phyloP scores from a whole-genome alignment of 441 rosid genomes.

The Eruca vesicaria region DNA sequence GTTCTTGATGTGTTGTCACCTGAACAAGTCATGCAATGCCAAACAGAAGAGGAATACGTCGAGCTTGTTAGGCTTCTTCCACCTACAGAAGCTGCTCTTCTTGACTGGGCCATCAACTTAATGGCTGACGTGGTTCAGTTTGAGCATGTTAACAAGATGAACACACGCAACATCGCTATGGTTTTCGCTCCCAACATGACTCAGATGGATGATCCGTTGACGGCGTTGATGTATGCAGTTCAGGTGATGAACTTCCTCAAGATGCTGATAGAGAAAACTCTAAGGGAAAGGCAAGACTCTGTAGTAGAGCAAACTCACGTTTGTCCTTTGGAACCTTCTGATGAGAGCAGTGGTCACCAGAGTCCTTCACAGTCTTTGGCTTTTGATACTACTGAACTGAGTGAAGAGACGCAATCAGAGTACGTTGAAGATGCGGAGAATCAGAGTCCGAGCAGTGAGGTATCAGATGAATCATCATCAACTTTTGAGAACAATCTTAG shows the following conservation, averaged over 20 bases:
- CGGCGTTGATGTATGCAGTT: conserved; percentile 85
- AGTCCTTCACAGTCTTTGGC: conserved; percentile 49
- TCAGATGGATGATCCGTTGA: conserved; percentile 94
- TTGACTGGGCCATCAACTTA: conserved; percentile 89
- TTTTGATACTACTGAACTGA: conserved; percentile 47
- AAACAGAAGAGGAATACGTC: conserved; percentile 68
- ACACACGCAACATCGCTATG: conserved; percentile 84
- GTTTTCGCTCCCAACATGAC: conserved; percentile 98
- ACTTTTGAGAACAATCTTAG: conserved; percentile 27
- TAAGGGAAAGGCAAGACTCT: conserved; percentile 70
- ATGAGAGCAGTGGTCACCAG: conserved; percentile 66
- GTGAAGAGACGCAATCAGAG: conserved; percentile 35
- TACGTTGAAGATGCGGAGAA: conserved; percentile 17
- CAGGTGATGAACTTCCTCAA: conserved; percentile 96
- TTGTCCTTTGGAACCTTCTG: conserved; percentile 58
- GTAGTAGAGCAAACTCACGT: conserved; percentile 44
- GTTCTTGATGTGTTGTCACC: conserved; percentile 80
- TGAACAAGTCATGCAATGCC: conserved; percentile 81
- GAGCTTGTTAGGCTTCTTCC: conserved; percentile 70
- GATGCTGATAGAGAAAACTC: conserved; percentile 57
- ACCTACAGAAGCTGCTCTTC: conserved; percentile 66
- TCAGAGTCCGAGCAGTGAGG: conserved; percentile 32
- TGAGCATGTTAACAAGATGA: conserved; percentile 83
- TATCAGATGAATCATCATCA: conserved; percentile 13
- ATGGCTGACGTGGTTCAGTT: conserved; percentile 88